Conservation (phyloP, 306 rosid species). For the Castanea sativa region DNA sequence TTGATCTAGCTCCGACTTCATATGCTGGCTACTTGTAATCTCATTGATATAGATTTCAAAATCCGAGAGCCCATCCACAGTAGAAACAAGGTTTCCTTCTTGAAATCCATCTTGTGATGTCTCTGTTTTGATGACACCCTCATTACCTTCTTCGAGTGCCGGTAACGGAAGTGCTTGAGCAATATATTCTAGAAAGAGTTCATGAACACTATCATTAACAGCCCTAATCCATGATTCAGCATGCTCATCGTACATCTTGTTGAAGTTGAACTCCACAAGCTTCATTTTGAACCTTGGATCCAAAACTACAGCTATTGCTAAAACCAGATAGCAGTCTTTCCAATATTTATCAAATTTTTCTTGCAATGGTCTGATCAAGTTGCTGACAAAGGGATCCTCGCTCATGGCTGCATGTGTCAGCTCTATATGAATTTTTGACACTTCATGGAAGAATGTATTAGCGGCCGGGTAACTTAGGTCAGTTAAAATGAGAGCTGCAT, state of each 20-base stretch:
- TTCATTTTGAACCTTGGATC: slow-evolving; percentile 90
- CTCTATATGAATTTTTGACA: slow-evolving; percentile 65
- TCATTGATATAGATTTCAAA: slow-evolving; percentile 71
- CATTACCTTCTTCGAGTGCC: slow-evolving; percentile 49
- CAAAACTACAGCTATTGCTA: slow-evolving; percentile 78
- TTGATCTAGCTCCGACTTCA: slow-evolving; percentile 81
- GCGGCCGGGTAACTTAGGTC: slow-evolving; percentile 59
- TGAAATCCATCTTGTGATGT: slow-evolving; percentile 42
- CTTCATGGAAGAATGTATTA: slow-evolving; percentile 61
- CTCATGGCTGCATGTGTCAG: slow-evolving; percentile 59
- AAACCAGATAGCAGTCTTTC: slow-evolving; percentile 71
- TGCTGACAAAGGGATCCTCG: slow-evolving; percentile 65
- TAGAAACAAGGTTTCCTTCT: slow-evolving; percentile 45
- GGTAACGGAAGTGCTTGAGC: slow-evolving; percentile 53
- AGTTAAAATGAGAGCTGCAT: slow-evolving; percentile 61
- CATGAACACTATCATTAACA: slow-evolving; percentile 72
- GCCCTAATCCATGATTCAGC: slow-evolving; percentile 65
- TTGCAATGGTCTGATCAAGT: slow-evolving; percentile 59
- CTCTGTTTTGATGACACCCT: slow-evolving; percentile 45
- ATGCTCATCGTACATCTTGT: slow-evolving; percentile 58
- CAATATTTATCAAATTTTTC: slow-evolving; percentile 78
- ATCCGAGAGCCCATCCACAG: slow-evolving; percentile 60
- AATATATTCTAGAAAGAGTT: slow-evolving; percentile 65
- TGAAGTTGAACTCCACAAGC: slow-evolving; percentile 64
- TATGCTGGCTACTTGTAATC: slow-evolving; percentile 45